A percentile compares a stretch with the other conserved stretches of the same genome.
phyloP scores from a whole-genome alignment of 2,329 filamentous ascomycete genomes.

The Phyllosticta paracitricarpa region DNA sequence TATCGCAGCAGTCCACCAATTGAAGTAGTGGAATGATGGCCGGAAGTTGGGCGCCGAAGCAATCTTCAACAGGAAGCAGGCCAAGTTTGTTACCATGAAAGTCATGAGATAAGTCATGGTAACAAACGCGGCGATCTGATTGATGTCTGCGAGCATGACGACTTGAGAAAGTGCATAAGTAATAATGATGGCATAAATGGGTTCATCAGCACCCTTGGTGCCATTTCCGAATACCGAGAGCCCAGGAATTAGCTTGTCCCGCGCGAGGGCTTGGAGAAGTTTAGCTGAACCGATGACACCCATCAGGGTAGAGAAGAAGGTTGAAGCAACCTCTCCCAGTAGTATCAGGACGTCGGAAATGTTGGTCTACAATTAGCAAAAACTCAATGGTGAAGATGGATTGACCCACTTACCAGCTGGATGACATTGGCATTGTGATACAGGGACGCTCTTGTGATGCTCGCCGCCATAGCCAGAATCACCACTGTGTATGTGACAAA shows the following conservation, averaged over 20 bases:
- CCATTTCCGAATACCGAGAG: constrained; percentile 65
- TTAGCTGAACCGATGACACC: constrained; percentile 79
- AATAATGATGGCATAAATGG: constrained; percentile 63
- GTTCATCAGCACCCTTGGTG: constrained; percentile 62
- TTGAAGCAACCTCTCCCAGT: constrained; percentile 71
- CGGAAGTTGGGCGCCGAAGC: constrained; percentile 83
- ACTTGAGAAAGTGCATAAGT: constrained; percentile 69
- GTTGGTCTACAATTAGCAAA: constrained; percentile 44
- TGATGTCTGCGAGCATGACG: constrained; percentile 72
- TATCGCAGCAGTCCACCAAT: constrained; percentile 67
- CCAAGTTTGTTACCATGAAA: constrained; percentile 78
- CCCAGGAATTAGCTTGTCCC: constrained; percentile 70
- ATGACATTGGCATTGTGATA: constrained; percentile 70
- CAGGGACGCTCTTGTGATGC: constrained; percentile 63
- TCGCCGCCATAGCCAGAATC: constrained; percentile 67
- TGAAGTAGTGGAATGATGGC: constrained; percentile 83
- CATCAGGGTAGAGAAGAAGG: constrained; percentile 80
- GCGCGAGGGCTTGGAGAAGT: constrained; percentile 70
- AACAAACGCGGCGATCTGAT: constrained; percentile 80
- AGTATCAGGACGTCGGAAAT: constrained; percentile 64
- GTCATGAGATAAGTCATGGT: constrained; percentile 93
- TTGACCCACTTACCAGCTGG: constrained; percentile 45
- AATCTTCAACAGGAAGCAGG: constrained; percentile 78
- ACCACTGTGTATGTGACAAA: constrained; percentile 68
- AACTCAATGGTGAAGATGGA: not conserved